Conservation (phyloP, 1,284 basidiomycete species). For the Uromyces viciae-fabae region DNA sequence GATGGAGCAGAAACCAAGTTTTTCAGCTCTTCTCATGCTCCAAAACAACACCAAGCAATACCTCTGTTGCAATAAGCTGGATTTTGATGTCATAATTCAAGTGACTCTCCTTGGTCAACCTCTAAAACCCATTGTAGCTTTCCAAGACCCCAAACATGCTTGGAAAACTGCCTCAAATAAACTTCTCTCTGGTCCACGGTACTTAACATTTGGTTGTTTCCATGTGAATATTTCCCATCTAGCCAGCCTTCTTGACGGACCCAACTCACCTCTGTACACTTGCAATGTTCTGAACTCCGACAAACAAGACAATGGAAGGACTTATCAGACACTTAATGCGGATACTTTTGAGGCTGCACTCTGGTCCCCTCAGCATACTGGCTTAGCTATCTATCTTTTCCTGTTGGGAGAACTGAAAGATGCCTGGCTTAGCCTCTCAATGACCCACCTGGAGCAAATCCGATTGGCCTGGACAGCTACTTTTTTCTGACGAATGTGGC, state of each 20-base stretch:
- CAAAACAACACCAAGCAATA: background rate
- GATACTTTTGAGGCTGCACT: background rate
- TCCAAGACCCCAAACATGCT: conserved; percentile 22
- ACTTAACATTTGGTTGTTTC: conserved; percentile 8
- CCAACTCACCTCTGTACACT: background rate
- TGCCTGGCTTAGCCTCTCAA: background rate
- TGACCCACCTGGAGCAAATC: conserved; percentile 6
- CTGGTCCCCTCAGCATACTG: background rate
- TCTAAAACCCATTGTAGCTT: background rate
- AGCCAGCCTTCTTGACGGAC: background rate
- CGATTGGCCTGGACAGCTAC: background rate
- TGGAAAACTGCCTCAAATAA: conserved; percentile 11
- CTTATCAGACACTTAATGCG: background rate
- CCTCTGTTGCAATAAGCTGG: background rate
- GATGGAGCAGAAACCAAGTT: conserved; percentile 20
- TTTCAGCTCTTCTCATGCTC: background rate
- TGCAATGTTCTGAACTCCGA: conserved; percentile 5
- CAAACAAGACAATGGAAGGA: conserved; percentile 1
- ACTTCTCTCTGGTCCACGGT: conserved; percentile 5
- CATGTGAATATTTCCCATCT: conserved; percentile 17
- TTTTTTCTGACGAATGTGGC: conserved; percentile 13
- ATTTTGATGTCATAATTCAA: background rate
- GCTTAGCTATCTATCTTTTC: conserved; percentile 12
- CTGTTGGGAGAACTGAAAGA: conserved; percentile 17
- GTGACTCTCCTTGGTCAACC: conserved; percentile 4